These are phyloP conservation scores for Camellia japonica DNA, from an alignment of 148 eudicot species.

Conservation along the genomic window DNA sequence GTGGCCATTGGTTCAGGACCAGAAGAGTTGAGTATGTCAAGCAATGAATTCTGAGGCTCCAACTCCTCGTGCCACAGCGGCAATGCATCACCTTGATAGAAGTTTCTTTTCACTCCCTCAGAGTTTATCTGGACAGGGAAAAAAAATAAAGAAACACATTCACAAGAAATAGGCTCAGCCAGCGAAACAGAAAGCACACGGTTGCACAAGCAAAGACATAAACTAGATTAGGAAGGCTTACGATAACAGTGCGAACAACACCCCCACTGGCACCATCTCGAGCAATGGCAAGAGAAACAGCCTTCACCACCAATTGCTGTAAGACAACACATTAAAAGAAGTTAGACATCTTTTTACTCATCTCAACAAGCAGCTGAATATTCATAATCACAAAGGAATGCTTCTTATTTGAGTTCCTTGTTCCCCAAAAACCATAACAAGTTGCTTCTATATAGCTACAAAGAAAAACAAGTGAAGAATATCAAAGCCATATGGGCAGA, in stretches of 20 bases:
- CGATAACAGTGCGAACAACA: constrained; percentile 84
- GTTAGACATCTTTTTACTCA: no score
- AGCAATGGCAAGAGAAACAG: constrained; percentile 95
- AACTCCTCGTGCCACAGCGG: constrained; percentile 85
- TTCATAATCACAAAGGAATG: no score
- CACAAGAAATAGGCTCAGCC: not conserved
- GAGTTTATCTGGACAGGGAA: constrained; percentile 55
- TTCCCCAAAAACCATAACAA: no score
- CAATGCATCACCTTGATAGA: constrained; percentile 72
- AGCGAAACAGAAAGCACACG: not conserved
- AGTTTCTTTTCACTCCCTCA: constrained; percentile 71
- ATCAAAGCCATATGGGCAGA: no score
- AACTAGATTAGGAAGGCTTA: constrained; percentile 27
- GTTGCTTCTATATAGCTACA: no score
- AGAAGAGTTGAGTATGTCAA: constrained; percentile 53
- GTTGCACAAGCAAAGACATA: not conserved
- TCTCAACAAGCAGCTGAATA: no score
- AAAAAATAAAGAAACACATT: not conserved
- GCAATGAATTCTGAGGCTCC: constrained; percentile 60
- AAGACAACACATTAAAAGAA: constrained; percentile 1
- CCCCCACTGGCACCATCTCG: constrained; percentile 98
- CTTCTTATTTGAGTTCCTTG: no score
- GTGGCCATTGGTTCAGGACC: constrained; percentile 60
- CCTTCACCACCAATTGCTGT: constrained; percentile 80
- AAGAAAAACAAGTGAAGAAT: no score